These are phyloP conservation scores for Ampelocalamus luodianensis DNA, from an alignment of 176 grass and related monocot species.

Conservation along the genomic window DNA sequence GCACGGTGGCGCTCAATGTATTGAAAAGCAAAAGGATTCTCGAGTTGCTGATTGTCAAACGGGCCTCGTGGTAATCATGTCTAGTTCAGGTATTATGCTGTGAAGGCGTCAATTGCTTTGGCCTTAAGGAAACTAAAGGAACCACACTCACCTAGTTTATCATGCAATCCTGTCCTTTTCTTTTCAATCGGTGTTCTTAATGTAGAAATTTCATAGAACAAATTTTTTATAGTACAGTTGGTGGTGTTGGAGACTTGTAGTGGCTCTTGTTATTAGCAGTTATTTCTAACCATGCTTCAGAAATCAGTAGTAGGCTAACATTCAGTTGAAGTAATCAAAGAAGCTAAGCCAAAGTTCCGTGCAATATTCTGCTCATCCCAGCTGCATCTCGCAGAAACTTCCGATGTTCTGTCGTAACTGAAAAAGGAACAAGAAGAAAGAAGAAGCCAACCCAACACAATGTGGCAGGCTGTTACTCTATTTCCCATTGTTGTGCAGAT, in stretches of 20 bases:
- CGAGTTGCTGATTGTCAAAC: constrained; percentile 7
- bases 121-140: constrained; percentile 44
- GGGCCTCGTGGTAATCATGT: constrained; percentile 17
- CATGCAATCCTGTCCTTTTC: background rate
- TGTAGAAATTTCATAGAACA: background rate
- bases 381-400: background rate
- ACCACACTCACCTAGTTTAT: constrained; percentile 18
- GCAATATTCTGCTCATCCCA: background rate
- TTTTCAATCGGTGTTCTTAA: constrained; percentile 1
- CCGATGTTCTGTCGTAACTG: background rate
- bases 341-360: background rate
- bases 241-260: constrained; percentile 14
- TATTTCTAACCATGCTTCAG: background rate
- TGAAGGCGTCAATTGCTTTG: constrained; percentile 40
- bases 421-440: background rate
- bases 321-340: constrained; percentile 1
- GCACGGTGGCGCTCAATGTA: constrained; percentile 3
- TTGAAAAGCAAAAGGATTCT: constrained; percentile 8
- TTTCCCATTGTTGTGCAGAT: background rate
- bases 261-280: background rate
- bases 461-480: constrained; percentile 5
- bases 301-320: constrained; percentile 7
- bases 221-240: background rate
- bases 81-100: constrained; percentile 38
- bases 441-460: background rate